Conservation (phyloP, 2,329 filamentous ascomycete species). For the Coniochaeta pulveracea region DNA sequence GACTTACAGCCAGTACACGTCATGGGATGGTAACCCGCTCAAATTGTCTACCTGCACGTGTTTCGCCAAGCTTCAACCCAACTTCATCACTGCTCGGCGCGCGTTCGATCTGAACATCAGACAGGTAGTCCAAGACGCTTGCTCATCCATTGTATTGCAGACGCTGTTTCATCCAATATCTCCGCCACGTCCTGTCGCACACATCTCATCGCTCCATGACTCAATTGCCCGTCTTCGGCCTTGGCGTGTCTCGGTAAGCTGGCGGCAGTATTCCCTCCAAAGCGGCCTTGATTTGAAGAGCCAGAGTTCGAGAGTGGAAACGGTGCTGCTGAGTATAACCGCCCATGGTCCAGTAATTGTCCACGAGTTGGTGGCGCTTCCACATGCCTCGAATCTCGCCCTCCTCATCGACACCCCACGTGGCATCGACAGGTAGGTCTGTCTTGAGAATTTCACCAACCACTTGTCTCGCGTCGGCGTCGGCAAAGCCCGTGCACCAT, state of each 20-base stretch:
- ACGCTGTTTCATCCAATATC: too few relatives aligned
- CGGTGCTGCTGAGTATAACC: constrained; percentile 21
- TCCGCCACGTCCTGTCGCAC: too few relatives aligned
- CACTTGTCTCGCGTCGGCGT: constrained; percentile 19
- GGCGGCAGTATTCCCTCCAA: constrained; percentile 22
- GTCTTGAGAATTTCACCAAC: neutral
- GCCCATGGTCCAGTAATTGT: constrained; percentile 24
- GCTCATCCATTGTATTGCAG: too few relatives aligned
- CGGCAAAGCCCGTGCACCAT: constrained; percentile 28
- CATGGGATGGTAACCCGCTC: too few relatives aligned
- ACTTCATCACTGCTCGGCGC: too few relatives aligned
- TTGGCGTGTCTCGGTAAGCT: constrained; percentile 15
- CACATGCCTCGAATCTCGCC: constrained; percentile 29
- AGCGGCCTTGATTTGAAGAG: constrained; percentile 22
- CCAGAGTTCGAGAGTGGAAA: constrained; percentile 19
- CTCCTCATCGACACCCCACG: constrained; percentile 28
- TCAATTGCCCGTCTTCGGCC: neutral
- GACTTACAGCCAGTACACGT: too few relatives aligned
- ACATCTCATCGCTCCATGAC: too few relatives aligned
- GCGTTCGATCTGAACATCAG: too few relatives aligned
- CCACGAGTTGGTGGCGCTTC: constrained; percentile 20
- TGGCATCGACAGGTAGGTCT: constrained; percentile 19
- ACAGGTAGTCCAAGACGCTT: too few relatives aligned
- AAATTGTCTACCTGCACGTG: too few relatives aligned
- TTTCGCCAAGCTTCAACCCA: too few relatives aligned